These are phyloP conservation scores for Hypoxylon fuscum DNA, from an alignment of 495 filamentous ascomycete genomes.

Conservation along the genomic window DNA sequence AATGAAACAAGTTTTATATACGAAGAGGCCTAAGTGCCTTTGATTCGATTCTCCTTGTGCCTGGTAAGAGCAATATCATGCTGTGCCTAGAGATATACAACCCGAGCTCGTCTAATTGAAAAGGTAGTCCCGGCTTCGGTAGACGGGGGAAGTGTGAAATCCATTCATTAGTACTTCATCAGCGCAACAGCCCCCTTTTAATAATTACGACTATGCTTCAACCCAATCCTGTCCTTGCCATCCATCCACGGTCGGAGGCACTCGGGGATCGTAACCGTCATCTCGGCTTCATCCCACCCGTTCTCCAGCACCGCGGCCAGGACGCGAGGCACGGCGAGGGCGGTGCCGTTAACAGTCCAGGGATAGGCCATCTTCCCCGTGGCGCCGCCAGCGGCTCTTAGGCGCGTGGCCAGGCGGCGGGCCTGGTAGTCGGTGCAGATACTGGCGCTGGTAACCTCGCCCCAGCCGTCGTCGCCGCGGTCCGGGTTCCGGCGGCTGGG, in stretches of 20 bases:
- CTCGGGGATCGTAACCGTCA: slow-evolving; percentile 76
- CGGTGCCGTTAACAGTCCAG: slow-evolving; percentile 93
- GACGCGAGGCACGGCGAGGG: slow-evolving; percentile 88
- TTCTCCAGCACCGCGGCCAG: slow-evolving; percentile 93
- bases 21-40: too few species aligned
- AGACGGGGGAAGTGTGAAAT: too few species aligned
- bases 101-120: too few species aligned
- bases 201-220: slow-evolving; percentile 41
- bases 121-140: too few species aligned
- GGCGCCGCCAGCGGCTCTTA: slow-evolving; percentile 54
- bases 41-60: too few species aligned
- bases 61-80: not conserved
- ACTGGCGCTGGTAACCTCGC: slow-evolving; percentile 89
- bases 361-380: slow-evolving; percentile 63
- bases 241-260: slow-evolving; percentile 84
- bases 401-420: slow-evolving; percentile 77
- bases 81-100: too few species aligned
- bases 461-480: slow-evolving; percentile 77
- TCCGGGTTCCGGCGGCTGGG: slow-evolving; percentile 73
- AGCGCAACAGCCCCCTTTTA: not conserved
- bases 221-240: slow-evolving; percentile 70
- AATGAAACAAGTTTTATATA: slow-evolving; percentile 1
- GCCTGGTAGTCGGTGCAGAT: slow-evolving; percentile 96
- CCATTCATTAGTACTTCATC: too few species aligned
- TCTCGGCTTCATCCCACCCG: slow-evolving; percentile 77